Percentiles rank a stretch among this genome's conserved stretches.
Conservation (phyloP, 2,329 filamentous ascomycete genomes). For the Claviceps monticola region DNA sequence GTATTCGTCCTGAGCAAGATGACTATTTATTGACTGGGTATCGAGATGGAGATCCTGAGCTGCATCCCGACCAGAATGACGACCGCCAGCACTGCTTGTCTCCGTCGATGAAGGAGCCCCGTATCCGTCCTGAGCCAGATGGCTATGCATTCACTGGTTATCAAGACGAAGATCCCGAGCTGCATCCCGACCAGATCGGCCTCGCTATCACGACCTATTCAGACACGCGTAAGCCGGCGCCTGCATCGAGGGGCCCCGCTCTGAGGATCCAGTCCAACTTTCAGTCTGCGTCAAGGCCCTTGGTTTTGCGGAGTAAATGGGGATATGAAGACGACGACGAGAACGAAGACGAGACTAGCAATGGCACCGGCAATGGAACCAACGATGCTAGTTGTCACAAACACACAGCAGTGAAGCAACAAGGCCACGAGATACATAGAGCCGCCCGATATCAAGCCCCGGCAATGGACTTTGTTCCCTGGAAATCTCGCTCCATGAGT, state of each 20-base stretch:
- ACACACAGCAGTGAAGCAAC: too few relatives aligned
- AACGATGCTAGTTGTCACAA: too few relatives aligned
- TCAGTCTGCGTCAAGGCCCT: slow-evolving; percentile 15
- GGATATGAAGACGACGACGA: background rate
- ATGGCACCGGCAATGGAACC: too few relatives aligned
- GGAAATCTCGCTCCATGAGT: slow-evolving; percentile 28
- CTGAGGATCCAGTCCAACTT: slow-evolving; percentile 30
- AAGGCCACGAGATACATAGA: too few relatives aligned
- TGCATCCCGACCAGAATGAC: background rate
- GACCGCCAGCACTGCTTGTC: too few relatives aligned
- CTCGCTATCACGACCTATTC: slow-evolving; percentile 13
- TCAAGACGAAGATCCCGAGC: slow-evolving; percentile 9
- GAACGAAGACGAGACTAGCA: slow-evolving; percentile 8
- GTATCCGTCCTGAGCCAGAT: background rate
- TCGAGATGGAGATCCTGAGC: too few relatives aligned
- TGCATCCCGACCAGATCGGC: slow-evolving; percentile 8
- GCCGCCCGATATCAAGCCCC: too few relatives aligned
- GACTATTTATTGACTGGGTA: too few relatives aligned
- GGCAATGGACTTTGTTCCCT: slow-evolving; percentile 14
- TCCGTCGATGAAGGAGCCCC: too few relatives aligned
- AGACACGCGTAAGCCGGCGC: slow-evolving; percentile 9
- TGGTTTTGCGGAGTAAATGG: slow-evolving; percentile 1
- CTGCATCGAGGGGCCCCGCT: slow-evolving; percentile 15
- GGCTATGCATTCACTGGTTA: slow-evolving; percentile 10
- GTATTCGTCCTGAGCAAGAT: too few relatives aligned